Conservation (phyloP, 192 early-diverging fungal genomes). For the Chytriomyces confervae region DNA sequence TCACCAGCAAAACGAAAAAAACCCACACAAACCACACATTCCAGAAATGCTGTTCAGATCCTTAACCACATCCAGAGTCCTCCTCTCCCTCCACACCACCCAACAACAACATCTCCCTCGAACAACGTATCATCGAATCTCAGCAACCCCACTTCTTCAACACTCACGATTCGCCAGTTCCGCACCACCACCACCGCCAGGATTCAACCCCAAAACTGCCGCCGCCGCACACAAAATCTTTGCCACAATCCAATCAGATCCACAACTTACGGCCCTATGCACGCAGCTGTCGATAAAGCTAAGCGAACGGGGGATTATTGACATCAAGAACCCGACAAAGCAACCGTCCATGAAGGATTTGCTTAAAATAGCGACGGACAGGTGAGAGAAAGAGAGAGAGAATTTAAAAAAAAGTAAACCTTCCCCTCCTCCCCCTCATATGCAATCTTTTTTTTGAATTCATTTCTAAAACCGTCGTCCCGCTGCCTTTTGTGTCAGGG, state of each 20-base stretch:
- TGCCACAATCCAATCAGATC: constrained; percentile 17
- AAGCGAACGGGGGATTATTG: not conserved
- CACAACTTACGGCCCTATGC: constrained; percentile 7
- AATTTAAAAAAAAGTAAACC: no score
- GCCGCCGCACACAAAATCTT: constrained; percentile 3
- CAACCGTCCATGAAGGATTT: constrained; percentile 10
- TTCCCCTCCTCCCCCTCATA: no score
- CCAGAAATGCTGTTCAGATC: no score
- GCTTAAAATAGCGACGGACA: constrained; percentile 4
- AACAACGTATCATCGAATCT: not conserved
- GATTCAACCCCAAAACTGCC: not conserved
- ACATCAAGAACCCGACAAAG: constrained; percentile 15
- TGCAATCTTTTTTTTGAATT: no score
- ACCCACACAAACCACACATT: not conserved
- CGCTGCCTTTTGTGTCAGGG: not conserved
- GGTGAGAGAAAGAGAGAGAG: not conserved
- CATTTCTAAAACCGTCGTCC: not conserved
- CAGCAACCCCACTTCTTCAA: not conserved
- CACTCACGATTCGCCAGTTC: not conserved
- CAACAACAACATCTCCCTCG: no score
- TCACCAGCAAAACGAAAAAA: not conserved
- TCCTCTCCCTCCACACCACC: no score
- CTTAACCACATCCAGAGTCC: no score
- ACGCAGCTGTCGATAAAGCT: not conserved
- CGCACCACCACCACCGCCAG: not conserved